phyloP scores from a whole-genome alignment of 306 rosid species.

The Cicer bijugum region DNA sequence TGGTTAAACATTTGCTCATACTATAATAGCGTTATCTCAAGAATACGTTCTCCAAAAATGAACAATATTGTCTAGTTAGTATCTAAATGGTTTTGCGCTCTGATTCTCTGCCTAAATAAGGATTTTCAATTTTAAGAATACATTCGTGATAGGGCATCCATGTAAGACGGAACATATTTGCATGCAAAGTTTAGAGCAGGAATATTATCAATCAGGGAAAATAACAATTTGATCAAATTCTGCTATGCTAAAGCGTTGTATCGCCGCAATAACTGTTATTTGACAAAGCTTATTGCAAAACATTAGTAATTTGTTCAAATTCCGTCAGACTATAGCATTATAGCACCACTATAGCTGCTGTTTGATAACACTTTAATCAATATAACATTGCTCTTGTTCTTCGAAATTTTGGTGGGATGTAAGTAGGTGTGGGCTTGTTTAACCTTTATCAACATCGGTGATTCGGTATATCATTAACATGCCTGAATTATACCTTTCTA shows the following conservation, averaged over 20 bases:
- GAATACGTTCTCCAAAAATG: neutral
- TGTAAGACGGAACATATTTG: neutral
- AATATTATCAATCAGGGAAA: neutral
- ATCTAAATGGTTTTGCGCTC: neutral
- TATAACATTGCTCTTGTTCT: neutral
- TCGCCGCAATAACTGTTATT: too few species aligned
- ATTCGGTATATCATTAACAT: neutral
- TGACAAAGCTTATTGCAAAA: too few species aligned
- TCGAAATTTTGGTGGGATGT: neutral
- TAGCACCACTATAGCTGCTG: too few species aligned
- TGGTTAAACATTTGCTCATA: conserved; percentile 14
- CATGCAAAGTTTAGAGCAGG: neutral
- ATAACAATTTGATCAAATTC: too few species aligned
- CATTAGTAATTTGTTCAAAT: too few species aligned
- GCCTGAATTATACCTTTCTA: conserved; percentile 8
- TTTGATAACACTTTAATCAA: too few species aligned
- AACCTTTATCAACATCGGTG: neutral
- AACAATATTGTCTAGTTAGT: neutral
- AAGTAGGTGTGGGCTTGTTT: neutral
- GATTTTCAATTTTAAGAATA: neutral
- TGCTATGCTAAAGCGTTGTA: too few species aligned
- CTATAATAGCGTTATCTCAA: neutral
- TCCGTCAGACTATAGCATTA: too few species aligned
- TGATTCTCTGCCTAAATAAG: neutral
- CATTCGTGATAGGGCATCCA: neutral